These are phyloP conservation scores for Zelopaecilomyces penicillatus DNA, from an alignment of 2,329 filamentous ascomycete genomes.

Conservation along the genomic window DNA sequence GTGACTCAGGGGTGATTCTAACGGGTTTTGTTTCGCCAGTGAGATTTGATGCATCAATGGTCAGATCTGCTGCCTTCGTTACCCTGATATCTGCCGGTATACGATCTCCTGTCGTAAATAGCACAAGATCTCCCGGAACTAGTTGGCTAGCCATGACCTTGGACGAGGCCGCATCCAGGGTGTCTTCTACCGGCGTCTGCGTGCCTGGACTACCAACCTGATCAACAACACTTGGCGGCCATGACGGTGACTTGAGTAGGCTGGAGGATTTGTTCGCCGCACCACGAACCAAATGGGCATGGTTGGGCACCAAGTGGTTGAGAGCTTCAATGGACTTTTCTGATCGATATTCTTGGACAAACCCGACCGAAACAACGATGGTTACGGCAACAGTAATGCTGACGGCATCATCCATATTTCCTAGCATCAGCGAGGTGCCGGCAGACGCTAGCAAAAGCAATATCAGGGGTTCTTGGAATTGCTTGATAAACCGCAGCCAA, in stretches of 20 bases:
- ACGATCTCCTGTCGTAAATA: slow-evolving; percentile 92
- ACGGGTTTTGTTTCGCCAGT: slow-evolving; percentile 96
- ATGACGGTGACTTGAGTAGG: slow-evolving; percentile 31
- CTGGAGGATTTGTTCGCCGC: slow-evolving; percentile 28
- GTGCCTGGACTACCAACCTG: slow-evolving; percentile 35
- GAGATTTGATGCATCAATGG: slow-evolving; percentile 93
- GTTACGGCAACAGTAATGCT: slow-evolving; percentile 95
- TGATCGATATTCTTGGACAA: slow-evolving; percentile 94
- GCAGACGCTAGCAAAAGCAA: slow-evolving; percentile 85
- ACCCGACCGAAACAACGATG: slow-evolving; percentile 92
- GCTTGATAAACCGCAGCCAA: slow-evolving; percentile 90
- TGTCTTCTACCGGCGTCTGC: slow-evolving; percentile 52
- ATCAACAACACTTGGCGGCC: slow-evolving; percentile 42
- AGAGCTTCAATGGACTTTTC: slow-evolving; percentile 95
- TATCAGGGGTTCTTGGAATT: slow-evolving; percentile 95
- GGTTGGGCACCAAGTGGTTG: slow-evolving; percentile 88
- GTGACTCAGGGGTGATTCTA: slow-evolving; percentile 60
- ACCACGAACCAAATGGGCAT: slow-evolving; percentile 83
- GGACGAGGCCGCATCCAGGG: slow-evolving; percentile 63
- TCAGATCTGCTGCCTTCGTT: slow-evolving; percentile 78
- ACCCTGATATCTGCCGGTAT: slow-evolving; percentile 95
- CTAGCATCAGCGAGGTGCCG: slow-evolving; percentile 78
- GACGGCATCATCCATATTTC: slow-evolving; percentile 88
- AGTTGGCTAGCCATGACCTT: slow-evolving; percentile 83
- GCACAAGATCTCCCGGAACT: slow-evolving; percentile 84